These are phyloP conservation scores for Globisporangium abappressorium DNA, from an alignment of 352 stramenopile species.

Conservation along the genomic window DNA sequence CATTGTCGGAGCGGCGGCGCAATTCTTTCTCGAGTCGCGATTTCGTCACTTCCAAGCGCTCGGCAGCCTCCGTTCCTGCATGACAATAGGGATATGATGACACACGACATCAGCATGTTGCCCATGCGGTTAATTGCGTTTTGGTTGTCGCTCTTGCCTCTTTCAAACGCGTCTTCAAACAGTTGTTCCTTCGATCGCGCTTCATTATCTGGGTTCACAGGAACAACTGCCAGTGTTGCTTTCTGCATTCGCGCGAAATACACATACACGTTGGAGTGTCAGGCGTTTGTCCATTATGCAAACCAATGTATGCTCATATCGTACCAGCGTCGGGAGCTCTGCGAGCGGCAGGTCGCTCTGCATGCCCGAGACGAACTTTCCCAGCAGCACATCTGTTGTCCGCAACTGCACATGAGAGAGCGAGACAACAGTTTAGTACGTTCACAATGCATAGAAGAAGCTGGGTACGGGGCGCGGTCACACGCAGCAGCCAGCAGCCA, in stretches of 20 bases:
- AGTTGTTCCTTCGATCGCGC: conserved; percentile 36
- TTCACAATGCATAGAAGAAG: neutral
- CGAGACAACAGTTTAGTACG: neutral
- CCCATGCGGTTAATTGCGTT: too few relatives aligned
- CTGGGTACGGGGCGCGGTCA: neutral
- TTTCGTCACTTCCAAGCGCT: conserved; percentile 67
- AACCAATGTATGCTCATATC: neutral
- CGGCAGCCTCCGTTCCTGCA: conserved; percentile 49
- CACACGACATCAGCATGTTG: neutral
- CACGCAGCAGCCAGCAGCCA: neutral
- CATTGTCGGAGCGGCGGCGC: conserved; percentile 43
- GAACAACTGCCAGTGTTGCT: conserved; percentile 59
- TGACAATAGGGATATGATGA: neutral
- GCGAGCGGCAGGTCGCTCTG: conserved; percentile 35
- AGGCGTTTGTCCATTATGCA: neutral
- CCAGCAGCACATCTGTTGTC: conserved; percentile 45
- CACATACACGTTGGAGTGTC: neutral
- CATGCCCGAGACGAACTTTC: conserved; percentile 37
- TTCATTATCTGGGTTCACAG: conserved; percentile 30
- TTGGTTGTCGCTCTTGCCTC: conserved; percentile 18
- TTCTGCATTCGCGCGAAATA: conserved; percentile 21
- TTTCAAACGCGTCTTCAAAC: conserved; percentile 55
- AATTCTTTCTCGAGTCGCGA: conserved; percentile 64
- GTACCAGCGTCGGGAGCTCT: conserved; percentile 48
- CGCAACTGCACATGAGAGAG: conserved; percentile 34